These are phyloP conservation scores for Massarina eburnea DNA, from an alignment of 2,329 filamentous ascomycete genomes.

Conservation along the genomic window DNA sequence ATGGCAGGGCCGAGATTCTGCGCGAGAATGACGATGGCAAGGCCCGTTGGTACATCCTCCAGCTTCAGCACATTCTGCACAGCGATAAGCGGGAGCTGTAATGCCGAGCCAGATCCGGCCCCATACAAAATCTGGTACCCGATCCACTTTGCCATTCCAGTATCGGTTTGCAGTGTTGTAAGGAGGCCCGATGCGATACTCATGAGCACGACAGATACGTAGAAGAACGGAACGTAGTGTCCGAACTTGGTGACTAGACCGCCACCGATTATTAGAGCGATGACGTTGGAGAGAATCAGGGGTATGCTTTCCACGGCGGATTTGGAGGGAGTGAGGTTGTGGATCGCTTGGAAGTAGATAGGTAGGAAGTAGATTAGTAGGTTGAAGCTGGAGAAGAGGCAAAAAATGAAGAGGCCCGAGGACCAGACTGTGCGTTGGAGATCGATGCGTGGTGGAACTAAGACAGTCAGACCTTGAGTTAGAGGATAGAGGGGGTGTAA, in stretches of 20 bases:
- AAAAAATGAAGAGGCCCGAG: neutral
- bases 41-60: constrained; percentile 41
- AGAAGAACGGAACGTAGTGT: constrained; percentile 46
- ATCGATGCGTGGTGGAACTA: neutral
- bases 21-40: constrained; percentile 41
- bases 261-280: constrained; percentile 29
- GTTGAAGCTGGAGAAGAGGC: neutral
- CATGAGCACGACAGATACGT: constrained; percentile 15
- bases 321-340: constrained; percentile 29
- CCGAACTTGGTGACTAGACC: constrained; percentile 34
- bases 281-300: constrained; percentile 34
- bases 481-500: neutral
- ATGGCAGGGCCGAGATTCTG: constrained; percentile 44
- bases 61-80: constrained; percentile 10
- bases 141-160: constrained; percentile 43
- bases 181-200: constrained; percentile 45
- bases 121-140: constrained; percentile 51
- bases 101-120: constrained; percentile 34
- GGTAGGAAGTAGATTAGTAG: neutral
- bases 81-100: constrained; percentile 6
- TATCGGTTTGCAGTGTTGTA: constrained; percentile 40
- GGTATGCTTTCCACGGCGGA: constrained; percentile 41
- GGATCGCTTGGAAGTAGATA: constrained; percentile 45
- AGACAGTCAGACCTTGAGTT: too few relatives aligned
- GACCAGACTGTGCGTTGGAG: constrained; percentile 16